Evolutionary conservation across 352 stramenopile genomes (phyloP).

Genomic region (Globisporangium cylindrosporum): DNA sequence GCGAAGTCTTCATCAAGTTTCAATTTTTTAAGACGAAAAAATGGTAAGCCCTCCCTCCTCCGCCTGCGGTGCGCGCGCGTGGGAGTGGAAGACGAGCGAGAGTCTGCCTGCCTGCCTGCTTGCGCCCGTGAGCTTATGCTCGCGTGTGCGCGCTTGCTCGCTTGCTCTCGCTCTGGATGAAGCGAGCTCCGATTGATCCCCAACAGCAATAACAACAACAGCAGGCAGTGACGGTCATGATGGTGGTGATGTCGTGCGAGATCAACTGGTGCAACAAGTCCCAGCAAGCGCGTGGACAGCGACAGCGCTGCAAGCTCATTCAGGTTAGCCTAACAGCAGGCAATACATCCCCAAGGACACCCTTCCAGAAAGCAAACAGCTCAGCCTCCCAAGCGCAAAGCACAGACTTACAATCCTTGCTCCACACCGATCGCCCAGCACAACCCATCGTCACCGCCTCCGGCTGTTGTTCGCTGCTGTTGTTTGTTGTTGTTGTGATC

Average conservation of each 20-base stretch:
- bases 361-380: background rate
- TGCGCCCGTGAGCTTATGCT: background rate
- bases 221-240: background rate
- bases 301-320: background rate
- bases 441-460: background rate
- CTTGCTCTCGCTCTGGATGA: background rate
- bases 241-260: background rate
- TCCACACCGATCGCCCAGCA: background rate
- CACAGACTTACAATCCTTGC: background rate
- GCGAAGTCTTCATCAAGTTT: conserved; percentile 81
- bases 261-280: background rate
- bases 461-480: background rate
- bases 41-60: conserved; percentile 57
- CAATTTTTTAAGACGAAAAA: conserved; percentile 86
- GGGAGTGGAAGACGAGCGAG: background rate
- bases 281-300: background rate
- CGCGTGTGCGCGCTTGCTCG: background rate
- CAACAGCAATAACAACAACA: background rate
- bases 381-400: background rate
- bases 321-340: background rate
- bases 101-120: background rate
- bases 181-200: background rate
- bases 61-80: background rate
- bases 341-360: background rate
- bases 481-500: background rate